phyloP scores from a whole-genome alignment of 2,329 filamentous ascomycete genomes.

The Aspergillus caelatus region DNA sequence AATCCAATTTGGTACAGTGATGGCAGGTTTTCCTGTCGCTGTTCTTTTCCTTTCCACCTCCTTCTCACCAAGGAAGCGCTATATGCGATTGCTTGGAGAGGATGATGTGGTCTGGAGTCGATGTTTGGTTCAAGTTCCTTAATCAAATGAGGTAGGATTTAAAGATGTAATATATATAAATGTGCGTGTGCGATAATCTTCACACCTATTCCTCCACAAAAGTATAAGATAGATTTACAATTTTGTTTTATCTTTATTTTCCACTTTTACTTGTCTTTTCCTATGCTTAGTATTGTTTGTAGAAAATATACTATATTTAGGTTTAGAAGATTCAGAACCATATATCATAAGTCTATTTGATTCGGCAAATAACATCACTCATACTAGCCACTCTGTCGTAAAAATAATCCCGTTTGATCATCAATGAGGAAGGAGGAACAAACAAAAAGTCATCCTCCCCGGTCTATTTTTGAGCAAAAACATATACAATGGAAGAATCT shows the following conservation, averaged over 20 bases:
- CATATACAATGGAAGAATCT: not conserved
- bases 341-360: not conserved
- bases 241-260: no score
- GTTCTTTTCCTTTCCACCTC: slow-evolving; percentile 24
- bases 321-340: not conserved
- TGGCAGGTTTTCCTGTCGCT: slow-evolving; percentile 15
- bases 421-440: not conserved
- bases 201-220: not conserved
- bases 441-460: not conserved
- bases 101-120: slow-evolving; percentile 17
- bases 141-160: not conserved
- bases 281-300: not conserved
- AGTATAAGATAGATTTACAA: not conserved
- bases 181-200: not conserved
- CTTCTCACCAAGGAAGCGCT: slow-evolving; percentile 43
- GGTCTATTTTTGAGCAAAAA: not conserved
- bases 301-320: not conserved
- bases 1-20: slow-evolving; percentile 21
- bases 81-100: slow-evolving; percentile 43
- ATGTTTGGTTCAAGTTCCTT: not conserved
- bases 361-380: not conserved
- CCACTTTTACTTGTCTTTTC: not conserved
- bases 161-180: not conserved
- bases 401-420: not conserved
- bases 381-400: not conserved